A percentile compares a stretch with the other conserved stretches of the same genome.
Evolutionary conservation across 805 yeast genomes (phyloP).

Genomic region (Metschnikowia kunwiensis): DNA sequence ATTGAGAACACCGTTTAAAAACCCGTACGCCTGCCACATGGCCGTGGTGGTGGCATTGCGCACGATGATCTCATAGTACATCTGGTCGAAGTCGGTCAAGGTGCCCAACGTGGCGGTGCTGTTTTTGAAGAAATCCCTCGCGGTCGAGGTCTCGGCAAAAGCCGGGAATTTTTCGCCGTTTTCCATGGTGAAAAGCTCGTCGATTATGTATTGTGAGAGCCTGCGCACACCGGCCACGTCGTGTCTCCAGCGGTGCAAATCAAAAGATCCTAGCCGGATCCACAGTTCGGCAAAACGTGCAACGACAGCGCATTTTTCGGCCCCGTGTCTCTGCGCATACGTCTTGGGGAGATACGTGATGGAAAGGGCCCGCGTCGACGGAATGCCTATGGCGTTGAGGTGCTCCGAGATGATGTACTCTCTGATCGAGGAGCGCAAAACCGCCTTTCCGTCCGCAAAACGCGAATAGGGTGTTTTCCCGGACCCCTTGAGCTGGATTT

Average conservation of each 20-base stretch:
- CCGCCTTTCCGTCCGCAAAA: slow-evolving; percentile 97
- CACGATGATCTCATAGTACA: slow-evolving; percentile 68
- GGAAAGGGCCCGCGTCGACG: slow-evolving; percentile 80
- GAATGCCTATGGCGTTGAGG: slow-evolving; percentile 75
- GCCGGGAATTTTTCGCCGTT: slow-evolving; percentile 27
- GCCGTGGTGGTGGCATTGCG: slow-evolving; percentile 78
- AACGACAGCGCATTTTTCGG: slow-evolving; percentile 82
- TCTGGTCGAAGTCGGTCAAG: slow-evolving; percentile 60
- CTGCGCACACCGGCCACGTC: slow-evolving; percentile 60
- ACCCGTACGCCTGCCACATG: slow-evolving; percentile 87
- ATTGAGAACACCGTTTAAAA: slow-evolving; percentile 88
- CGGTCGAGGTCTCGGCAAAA: slow-evolving; percentile 23
- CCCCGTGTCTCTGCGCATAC: slow-evolving; percentile 64
- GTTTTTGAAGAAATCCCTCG: slow-evolving; percentile 20
- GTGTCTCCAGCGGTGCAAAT: slow-evolving; percentile 70
- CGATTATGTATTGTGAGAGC: slow-evolving; percentile 70
- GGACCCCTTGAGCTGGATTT: slow-evolving; percentile 85
- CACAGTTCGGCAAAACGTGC: slow-evolving; percentile 81
- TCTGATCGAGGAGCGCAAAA: slow-evolving; percentile 78
- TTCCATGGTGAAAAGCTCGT: slow-evolving; percentile 50
- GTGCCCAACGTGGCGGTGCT: slow-evolving; percentile 28
- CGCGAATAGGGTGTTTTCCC: slow-evolving; percentile 91
- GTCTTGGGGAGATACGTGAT: slow-evolving; percentile 72
- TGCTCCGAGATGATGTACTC: slow-evolving; percentile 87
- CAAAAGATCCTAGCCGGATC: slow-evolving; percentile 88